Evolutionary conservation across 164 flowering plant species (phyloP), one percentile per base, ranked within the genome.

Genomic region (Stephania cephalantha): DNA sequence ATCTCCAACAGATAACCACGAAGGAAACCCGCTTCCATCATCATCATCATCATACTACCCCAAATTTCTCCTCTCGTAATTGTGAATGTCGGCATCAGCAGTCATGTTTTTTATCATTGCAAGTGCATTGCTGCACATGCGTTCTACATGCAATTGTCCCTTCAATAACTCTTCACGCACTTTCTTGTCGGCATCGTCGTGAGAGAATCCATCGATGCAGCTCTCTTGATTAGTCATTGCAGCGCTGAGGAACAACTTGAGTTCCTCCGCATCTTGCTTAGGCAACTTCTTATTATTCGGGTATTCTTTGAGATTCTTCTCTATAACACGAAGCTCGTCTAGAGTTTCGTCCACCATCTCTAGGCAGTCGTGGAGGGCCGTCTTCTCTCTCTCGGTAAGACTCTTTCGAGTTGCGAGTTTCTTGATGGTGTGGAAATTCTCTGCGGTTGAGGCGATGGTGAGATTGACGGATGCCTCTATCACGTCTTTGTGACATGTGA

Each of bases 51-150:
- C 87, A 35, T 35, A 35, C 42, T 35, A n/a, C 69, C 30, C 75
- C 12, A 80, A 72, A 71, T 69, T 70, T n/a, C 78, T 73, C 6
- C 77, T 76, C 18, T 35, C 42, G 42, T 35, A 5, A 29, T 73
- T 0, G 83, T 86, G 3, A 17, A 88, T 84, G 73, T 90, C 92
- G 1, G 84, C 74, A 71, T 87, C 87, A 71, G 86, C 87, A 0
- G 97, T 94, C 91, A 94, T 81, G 88, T 94, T 91, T 64, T 79
- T 84, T 68, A 91, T 84, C 95, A 94, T 94, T 17, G 98, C 97
- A 18, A 94, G 76, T 10, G 87, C 87, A 65, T 91, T 94, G 71
- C 97, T 89, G 73, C 94, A 88, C 91, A 92, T 83, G 2, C 72
- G 72, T 71, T 86, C 84, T 48, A 88, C 91, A 22, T 83, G 82